Evolutionary conservation across 768 basidiomycete species (phyloP).

Genomic region (Rhizopogon vulgaris): DNA sequence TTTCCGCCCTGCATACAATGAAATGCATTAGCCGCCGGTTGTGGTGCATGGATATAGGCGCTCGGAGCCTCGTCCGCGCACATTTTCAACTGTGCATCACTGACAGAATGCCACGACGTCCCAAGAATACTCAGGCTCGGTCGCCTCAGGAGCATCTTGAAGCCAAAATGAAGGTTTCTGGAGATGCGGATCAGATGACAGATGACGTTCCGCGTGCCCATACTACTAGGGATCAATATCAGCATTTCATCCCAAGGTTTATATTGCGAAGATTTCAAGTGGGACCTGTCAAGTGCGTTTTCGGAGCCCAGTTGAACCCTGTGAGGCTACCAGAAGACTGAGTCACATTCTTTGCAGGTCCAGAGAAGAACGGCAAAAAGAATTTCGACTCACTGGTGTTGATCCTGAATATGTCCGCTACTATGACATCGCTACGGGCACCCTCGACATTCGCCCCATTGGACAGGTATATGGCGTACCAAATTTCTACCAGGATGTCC

Average conservation of each 20-base stretch:
- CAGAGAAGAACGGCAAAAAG: constrained; percentile 3
- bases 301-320: neutral
- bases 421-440: constrained; percentile 7
- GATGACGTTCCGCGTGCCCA: neutral
- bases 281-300: constrained; percentile 1
- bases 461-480: constrained; percentile 6
- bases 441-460: constrained; percentile 5
- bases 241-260: constrained; percentile 10
- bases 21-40: no score
- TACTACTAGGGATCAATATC: constrained; percentile 1
- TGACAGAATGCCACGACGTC: no score
- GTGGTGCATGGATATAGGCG: no score
- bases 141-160: no score
- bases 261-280: constrained; percentile 4
- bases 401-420: constrained; percentile 6
- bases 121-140: no score
- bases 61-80: no score
- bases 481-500: constrained; percentile 23
- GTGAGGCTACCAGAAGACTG: neutral
- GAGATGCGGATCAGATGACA: no score
- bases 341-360: neutral
- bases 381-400: constrained; percentile 4
- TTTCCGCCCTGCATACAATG: no score
- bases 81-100: no score
- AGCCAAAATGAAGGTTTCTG: no score